phyloP scores from a whole-genome alignment of 345 rosid genomes.

The Psidium friedrichsthalianum region DNA sequence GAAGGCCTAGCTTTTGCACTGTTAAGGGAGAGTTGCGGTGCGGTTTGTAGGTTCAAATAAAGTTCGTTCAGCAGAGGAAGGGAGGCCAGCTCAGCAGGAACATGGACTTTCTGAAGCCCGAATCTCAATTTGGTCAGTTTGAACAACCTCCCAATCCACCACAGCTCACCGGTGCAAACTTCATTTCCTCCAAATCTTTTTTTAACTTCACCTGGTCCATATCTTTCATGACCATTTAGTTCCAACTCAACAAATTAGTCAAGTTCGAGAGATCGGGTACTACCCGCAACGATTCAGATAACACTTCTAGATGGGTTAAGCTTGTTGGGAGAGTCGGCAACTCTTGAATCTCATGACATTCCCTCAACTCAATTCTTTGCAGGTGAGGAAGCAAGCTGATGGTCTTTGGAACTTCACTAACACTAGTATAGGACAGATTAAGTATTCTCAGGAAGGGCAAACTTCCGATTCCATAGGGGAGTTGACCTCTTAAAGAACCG shows the following conservation, averaged over 20 bases:
- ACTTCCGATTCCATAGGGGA: neutral
- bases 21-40: rapidly evolving
- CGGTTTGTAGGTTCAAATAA: rapidly evolving
- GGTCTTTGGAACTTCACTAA: neutral
- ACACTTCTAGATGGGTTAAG: neutral
- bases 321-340: neutral
- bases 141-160: neutral
- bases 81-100: neutral
- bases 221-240: rapidly evolving
- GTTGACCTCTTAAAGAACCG: rapidly evolving
- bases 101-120: rapidly evolving
- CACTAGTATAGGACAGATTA: rapidly evolving
- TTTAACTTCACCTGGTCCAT: rapidly evolving
- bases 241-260: neutral
- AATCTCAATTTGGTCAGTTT: neutral
- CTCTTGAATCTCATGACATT: rapidly evolving
- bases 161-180: rapidly evolving
- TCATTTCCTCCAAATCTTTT: neutral
- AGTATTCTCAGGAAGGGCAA: neutral
- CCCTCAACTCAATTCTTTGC: neutral
- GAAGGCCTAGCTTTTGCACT: rapidly evolving
- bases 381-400: neutral
- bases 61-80: rapidly evolving
- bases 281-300: rapidly evolving
- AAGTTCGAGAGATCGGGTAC: rapidly evolving